phyloP scores from a whole-genome alignment of 2,329 filamentous ascomycete genomes.

The Microsporum audouinii region DNA sequence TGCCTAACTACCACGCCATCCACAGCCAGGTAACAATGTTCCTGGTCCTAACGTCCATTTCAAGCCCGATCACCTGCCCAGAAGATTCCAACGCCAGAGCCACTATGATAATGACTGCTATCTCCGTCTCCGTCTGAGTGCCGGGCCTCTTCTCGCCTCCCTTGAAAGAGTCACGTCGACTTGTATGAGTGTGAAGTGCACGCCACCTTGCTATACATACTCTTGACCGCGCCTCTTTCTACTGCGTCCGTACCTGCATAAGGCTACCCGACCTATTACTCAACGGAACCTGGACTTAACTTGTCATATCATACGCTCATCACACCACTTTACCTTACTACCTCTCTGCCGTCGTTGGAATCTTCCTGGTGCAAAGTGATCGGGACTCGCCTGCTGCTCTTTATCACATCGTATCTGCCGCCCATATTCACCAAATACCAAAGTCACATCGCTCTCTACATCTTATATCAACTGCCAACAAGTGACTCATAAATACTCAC shows the following conservation, averaged over 20 bases:
- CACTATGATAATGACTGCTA: neutral
- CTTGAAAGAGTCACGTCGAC: neutral
- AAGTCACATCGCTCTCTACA: neutral
- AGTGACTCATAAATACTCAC: neutral
- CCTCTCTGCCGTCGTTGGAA: neutral
- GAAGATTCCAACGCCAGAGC: neutral
- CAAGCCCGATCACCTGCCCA: neutral
- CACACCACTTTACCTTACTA: neutral
- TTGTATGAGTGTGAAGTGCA: neutral
- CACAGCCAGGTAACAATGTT: neutral
- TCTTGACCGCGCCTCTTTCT: neutral
- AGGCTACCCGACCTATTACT: no score
- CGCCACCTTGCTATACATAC: neutral
- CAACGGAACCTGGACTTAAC: no score
- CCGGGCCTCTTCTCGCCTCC: neutral
- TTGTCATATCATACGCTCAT: no score
- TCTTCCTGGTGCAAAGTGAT: neutral
- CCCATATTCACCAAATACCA: neutral
- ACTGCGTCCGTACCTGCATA: no score
- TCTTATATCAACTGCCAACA: neutral
- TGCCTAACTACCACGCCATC: neutral
- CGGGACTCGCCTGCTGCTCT: neutral
- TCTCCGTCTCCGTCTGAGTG: neutral
- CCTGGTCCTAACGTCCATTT: neutral
- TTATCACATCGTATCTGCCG: neutral